Conservation (phyloP, 805 yeast species). For the Wickerhamiella azymoides region DNA sequence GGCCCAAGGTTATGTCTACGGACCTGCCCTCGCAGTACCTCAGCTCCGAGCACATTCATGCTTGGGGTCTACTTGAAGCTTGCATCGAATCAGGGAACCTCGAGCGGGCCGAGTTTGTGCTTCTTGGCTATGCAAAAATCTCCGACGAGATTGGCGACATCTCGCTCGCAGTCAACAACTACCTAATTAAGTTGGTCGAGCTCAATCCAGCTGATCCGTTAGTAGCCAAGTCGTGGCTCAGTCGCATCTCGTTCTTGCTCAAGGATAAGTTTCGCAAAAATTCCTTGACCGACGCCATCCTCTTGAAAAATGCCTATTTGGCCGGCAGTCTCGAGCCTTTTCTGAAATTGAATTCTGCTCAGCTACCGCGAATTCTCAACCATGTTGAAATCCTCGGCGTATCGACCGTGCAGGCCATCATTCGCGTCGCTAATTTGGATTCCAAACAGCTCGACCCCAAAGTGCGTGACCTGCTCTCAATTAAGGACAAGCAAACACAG, state of each 20-base stretch:
- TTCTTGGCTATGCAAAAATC: conserved; percentile 46
- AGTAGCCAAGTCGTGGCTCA: conserved; percentile 34
- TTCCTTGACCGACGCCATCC: conserved; percentile 46
- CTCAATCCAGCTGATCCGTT: conserved; percentile 29
- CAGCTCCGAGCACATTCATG: conserved; percentile 27
- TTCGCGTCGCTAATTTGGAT: conserved; percentile 24
- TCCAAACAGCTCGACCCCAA: not conserved
- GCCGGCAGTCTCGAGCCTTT: conserved; percentile 14
- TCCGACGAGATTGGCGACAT: conserved; percentile 33
- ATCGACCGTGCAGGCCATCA: conserved; percentile 28
- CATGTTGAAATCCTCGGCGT: conserved; percentile 43
- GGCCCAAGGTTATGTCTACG: not conserved
- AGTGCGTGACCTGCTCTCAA: conserved; percentile 2
- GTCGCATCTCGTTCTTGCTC: conserved; percentile 24
- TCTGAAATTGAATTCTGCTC: conserved; percentile 16
- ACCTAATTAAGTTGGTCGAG: conserved; percentile 32
- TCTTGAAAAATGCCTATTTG: conserved; percentile 34
- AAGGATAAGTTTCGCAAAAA: conserved; percentile 29
- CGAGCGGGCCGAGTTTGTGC: conserved; percentile 54
- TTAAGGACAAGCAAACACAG: not conserved
- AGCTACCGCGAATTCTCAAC: conserved; percentile 26
- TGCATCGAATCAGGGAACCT: conserved; percentile 52
- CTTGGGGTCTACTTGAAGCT: conserved; percentile 70
- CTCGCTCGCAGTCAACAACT: conserved; percentile 55
- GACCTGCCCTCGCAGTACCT: not conserved